phyloP scores from a whole-genome alignment of 148 eudicot species.

The Fagopyrum homotropicum region DNA sequence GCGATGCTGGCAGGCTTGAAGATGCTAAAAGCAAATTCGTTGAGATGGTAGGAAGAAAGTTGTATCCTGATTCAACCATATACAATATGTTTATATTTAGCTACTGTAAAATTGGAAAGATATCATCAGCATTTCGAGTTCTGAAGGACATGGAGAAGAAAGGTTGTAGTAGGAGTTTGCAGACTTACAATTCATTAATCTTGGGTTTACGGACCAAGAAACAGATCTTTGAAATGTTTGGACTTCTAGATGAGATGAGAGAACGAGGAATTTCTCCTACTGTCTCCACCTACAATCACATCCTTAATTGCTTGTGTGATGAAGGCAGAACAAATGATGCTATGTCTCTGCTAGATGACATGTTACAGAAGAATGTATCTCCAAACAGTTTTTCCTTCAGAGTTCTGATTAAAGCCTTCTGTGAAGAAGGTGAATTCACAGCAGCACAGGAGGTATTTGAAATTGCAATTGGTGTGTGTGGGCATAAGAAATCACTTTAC shows the following conservation, averaged over 20 bases:
- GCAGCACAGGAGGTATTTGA: slow-evolving; percentile 85
- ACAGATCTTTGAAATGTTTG: slow-evolving; percentile 90
- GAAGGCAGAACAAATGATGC: slow-evolving; percentile 70
- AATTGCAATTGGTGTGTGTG: slow-evolving; percentile 51
- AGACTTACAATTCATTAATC: slow-evolving; percentile 76
- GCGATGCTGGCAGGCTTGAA: slow-evolving; percentile 71
- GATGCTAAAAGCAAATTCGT: slow-evolving; percentile 80
- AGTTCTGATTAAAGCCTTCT: slow-evolving; percentile 62
- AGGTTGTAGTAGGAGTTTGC: slow-evolving; percentile 64
- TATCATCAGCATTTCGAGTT: slow-evolving; percentile 88
- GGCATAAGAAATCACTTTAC: slow-evolving; percentile 69
- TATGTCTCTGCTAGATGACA: slow-evolving; percentile 64
- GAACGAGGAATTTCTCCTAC: slow-evolving; percentile 72
- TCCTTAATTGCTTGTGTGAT: slow-evolving; percentile 61
- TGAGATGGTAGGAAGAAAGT: slow-evolving; percentile 75
- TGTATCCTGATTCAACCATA: slow-evolving; percentile 64
- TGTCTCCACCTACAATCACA: slow-evolving; percentile 59
- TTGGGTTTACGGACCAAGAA: slow-evolving; percentile 57
- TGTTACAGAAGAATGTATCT: slow-evolving; percentile 52
- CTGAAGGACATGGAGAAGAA: slow-evolving; percentile 94
- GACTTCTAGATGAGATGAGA: slow-evolving; percentile 84
- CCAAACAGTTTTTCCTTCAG: slow-evolving; percentile 67
- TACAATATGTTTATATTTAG: slow-evolving; percentile 56
- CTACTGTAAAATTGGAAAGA: slow-evolving; percentile 67
- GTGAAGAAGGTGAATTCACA: slow-evolving; percentile 76